A percentile compares a stretch with the other conserved stretches of the same genome.
Conservation (phyloP, 2,329 filamentous ascomycete genomes). For the Colletotrichum sp. region DNA sequence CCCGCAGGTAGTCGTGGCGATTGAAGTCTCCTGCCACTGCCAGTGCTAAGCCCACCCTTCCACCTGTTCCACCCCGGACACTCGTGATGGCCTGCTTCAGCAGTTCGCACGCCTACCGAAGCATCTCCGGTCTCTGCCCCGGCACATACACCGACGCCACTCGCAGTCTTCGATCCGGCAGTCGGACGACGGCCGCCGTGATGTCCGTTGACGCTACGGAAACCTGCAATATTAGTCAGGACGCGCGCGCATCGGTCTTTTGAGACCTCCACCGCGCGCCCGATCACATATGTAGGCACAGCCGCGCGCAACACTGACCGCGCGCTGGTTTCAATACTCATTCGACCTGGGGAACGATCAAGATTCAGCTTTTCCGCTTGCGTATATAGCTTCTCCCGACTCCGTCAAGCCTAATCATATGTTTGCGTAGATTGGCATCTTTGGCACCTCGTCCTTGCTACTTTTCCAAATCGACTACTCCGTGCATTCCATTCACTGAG, state of each 20-base stretch:
- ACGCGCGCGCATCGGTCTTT: background rate
- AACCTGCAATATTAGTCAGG: background rate
- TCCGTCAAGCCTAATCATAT: background rate
- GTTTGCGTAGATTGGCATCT: background rate
- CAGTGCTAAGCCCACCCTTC: background rate
- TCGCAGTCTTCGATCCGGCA: background rate
- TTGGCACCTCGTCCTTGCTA: background rate
- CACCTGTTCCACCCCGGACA: background rate
- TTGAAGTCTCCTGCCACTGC: background rate
- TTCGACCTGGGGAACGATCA: background rate
- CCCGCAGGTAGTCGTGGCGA: background rate
- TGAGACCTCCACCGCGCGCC: background rate
- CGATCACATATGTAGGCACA: background rate
- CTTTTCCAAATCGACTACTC: background rate
- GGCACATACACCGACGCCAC: background rate
- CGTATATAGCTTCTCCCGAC: background rate
- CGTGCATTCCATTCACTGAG: background rate
- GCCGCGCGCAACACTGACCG: background rate
- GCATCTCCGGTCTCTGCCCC: background rate
- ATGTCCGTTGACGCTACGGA: background rate
- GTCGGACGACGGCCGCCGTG: background rate
- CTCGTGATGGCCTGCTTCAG: background rate
- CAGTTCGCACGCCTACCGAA: background rate
- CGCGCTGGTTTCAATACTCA: background rate
- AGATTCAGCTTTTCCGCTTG: background rate